Evolutionary conservation across 352 stramenopile species (phyloP), one percentile per base, ranked within the genome.

Genomic region (Phytophthora aleatoria): DNA sequence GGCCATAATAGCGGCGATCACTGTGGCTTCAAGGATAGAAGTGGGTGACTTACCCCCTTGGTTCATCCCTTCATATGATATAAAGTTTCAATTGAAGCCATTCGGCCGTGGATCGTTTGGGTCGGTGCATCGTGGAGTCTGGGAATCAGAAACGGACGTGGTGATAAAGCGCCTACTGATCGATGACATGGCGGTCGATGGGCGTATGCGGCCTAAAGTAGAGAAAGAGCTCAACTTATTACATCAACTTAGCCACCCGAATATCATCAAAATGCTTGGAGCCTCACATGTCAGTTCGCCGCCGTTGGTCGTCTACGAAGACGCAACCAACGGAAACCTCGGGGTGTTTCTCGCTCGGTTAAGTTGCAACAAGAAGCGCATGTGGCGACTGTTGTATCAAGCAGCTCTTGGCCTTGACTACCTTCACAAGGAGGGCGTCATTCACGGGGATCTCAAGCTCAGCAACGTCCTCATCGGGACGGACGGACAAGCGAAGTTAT

Each of bases 391-490:
- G 47, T 26, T 81, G 31, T 50, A 61, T 42, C 30, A 77, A 26
- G 56, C 66, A 10, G 62, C 64, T 1, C 51, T 74, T 20, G 86
- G 81, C 2, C 52, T 95, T 1, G 12, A 47, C 2, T 45, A 35
- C 28, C 10, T 56, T 16, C 33, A 47, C 50, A 45, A 47, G 20
- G 10, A 56, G 12, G 33, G 33, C 7, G 5, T 56, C 3, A 26
- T 45, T 7, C 50, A 56, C 11, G 33, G 35, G 5, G 3, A 56
- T 13, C 16, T 56, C 1, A 47, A 56, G 31, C 11, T 35, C 3
- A 45, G 16, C 33, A 36, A 59, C 20, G 35, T 59, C 13, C 52
- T 43, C 8, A 26, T 59, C 4, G 5, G 20, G 4, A 30, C 15
- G 6, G 30, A 42, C n/a, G 39, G 27, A 5, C 10, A 50, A 12